These are phyloP conservation scores for Neurospora sp. DNA, from an alignment of 495 filamentous ascomycete species.

Conservation along the genomic window DNA sequence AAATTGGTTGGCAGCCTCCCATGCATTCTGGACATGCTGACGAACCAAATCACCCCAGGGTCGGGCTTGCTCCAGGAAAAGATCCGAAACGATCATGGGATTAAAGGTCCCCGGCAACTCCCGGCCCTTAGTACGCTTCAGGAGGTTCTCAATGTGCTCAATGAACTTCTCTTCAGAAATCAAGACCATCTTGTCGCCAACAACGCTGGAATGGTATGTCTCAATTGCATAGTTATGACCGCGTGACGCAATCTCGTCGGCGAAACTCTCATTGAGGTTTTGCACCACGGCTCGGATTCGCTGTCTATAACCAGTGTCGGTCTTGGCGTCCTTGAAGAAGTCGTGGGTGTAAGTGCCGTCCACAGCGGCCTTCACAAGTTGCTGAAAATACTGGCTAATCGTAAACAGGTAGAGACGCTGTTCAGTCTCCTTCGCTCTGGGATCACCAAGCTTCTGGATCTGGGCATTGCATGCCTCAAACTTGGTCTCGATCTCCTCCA, in stretches of 20 bases:
- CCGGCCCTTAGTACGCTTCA: slow-evolving; percentile 23
- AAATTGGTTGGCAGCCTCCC: slow-evolving; percentile 14
- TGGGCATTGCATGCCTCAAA: slow-evolving; percentile 18
- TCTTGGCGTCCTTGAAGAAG: slow-evolving; percentile 44
- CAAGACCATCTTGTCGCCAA: not conserved
- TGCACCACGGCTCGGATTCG: slow-evolving; percentile 53
- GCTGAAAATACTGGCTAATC: slow-evolving; percentile 41
- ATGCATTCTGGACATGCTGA: slow-evolving; percentile 15
- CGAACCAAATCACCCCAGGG: slow-evolving; percentile 27
- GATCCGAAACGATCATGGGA: slow-evolving; percentile 34
- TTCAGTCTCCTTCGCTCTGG: slow-evolving; percentile 35
- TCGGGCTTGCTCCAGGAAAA: slow-evolving; percentile 33
- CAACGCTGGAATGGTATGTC: slow-evolving; percentile 19
- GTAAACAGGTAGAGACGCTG: slow-evolving; percentile 44
- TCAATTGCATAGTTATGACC: slow-evolving; percentile 30
- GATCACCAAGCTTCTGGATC: slow-evolving; percentile 39
- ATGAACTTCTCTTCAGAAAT: slow-evolving; percentile 21
- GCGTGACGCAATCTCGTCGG: slow-evolving; percentile 30
- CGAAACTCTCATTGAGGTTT: slow-evolving; percentile 47
- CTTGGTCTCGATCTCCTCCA: slow-evolving; percentile 44
- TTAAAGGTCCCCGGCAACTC: slow-evolving; percentile 40
- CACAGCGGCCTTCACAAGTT: slow-evolving; percentile 38
- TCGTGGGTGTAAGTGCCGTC: slow-evolving; percentile 46
- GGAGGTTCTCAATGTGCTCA: slow-evolving; percentile 20
- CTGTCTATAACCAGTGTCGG: slow-evolving; percentile 30